A percentile compares a stretch with the other conserved stretches of the same genome.
phyloP scores from a whole-genome alignment of 192 early-diverging fungal species.

The Entophlyctis luteolus region DNA sequence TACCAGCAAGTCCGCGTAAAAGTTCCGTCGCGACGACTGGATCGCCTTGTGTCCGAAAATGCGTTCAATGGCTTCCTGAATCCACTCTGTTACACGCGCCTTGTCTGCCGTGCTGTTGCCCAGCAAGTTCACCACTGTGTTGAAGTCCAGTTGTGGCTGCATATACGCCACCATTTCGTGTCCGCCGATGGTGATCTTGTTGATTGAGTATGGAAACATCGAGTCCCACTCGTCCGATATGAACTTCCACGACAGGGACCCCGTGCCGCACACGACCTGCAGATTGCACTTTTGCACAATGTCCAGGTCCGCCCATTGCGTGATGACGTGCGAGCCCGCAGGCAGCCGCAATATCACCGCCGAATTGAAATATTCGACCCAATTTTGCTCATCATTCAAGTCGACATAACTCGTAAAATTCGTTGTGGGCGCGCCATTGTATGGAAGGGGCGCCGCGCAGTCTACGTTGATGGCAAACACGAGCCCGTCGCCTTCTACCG shows the following conservation, averaged over 20 bases:
- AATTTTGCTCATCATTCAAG: neutral
- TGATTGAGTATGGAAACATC: neutral
- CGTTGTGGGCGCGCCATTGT: neutral
- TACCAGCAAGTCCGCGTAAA: neutral
- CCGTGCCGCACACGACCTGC: neutral
- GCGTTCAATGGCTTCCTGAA: neutral
- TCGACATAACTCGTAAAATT: neutral
- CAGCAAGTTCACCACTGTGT: neutral
- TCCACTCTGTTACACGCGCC: constrained; percentile 2
- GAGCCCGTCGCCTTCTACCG: constrained; percentile 2
- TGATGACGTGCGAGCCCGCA: neutral
- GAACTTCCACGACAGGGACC: neutral
- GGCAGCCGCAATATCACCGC: neutral
- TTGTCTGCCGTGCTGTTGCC: neutral
- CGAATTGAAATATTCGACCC: neutral
- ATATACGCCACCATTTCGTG: no score
- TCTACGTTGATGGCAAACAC: neutral
- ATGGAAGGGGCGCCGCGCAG: neutral
- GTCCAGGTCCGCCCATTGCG: neutral
- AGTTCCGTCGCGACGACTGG: neutral
- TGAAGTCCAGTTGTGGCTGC: neutral
- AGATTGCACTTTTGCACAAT: neutral
- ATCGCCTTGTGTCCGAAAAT: neutral
- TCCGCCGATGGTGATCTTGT: neutral
- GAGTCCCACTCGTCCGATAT: constrained; percentile 1